Base-by-base conservation (phyloP, 805 yeast species). In the Phaffomyces antillensis region DNA sequence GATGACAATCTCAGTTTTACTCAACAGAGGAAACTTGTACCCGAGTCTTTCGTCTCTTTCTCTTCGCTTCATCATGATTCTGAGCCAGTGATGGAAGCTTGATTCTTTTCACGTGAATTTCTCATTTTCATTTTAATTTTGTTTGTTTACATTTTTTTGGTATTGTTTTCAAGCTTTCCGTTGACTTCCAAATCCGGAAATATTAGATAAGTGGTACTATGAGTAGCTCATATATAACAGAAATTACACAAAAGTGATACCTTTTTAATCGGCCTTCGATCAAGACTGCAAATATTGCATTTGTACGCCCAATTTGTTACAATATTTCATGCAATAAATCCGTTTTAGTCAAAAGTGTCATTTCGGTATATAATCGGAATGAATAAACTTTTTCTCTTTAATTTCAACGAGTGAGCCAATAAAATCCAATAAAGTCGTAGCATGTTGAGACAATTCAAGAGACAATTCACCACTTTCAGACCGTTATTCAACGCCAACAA, bases 21-120 rank as follows among this genome's bases (percentile, higher is more conserved):
- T 84, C n/a, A 83, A 67, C 5, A 81, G 51, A 0, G 88, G 88
- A 58, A 82, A 83, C 13, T 13, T 28, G 13, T 28, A 28, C 12
- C 30, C 30, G 12, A 12, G 12, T 28, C 72, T 70, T 52, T 77
- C 83, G 28, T 61, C 62, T 36, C 63, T 64, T 5, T 42, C 38
- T 24, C 46, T 40, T 37, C 36, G 40, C 24, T 43, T 37, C 11
- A 24, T 37, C 30, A 36, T 34, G n/a, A 36, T 32, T 3, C 11
- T n/a, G 10, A 4, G 8, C 7, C n/a, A 15, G 30, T 11, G 13
- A 3, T 31, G 16, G 15, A 31, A 7, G 8, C 7, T 30, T 16
- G 3, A 15, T 31, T 15, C 15, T 13, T 31, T 31, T 31, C 6
- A 20, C 23, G 23, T 20, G 23, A 20, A 20, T 20, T 20, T 20